phyloP scores from a whole-genome alignment of 2,329 filamentous ascomycete species.

The Epichloe coenophiala region DNA sequence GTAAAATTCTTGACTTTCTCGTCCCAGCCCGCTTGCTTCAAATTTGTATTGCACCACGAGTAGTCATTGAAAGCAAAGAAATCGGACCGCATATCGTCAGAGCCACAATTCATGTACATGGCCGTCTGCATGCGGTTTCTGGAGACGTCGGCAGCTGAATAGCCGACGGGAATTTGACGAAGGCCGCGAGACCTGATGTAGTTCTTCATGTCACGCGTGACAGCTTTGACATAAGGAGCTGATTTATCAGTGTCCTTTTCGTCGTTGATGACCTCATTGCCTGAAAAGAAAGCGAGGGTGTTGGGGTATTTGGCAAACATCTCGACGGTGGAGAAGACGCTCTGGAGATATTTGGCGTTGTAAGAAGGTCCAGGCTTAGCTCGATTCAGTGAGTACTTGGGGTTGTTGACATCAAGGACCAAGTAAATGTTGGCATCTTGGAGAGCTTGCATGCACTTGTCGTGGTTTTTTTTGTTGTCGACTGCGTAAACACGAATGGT shows the following conservation, averaged over 20 bases:
- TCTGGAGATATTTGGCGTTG: slow-evolving; percentile 73
- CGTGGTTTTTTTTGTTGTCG: slow-evolving; percentile 72
- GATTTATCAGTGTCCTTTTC: slow-evolving; percentile 45
- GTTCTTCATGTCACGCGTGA: slow-evolving; percentile 62
- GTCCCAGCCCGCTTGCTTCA: slow-evolving; percentile 64
- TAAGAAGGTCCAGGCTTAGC: slow-evolving; percentile 64
- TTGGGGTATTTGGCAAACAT: slow-evolving; percentile 73
- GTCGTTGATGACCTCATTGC: slow-evolving; percentile 69
- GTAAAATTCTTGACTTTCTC: slow-evolving; percentile 79
- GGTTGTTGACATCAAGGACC: slow-evolving; percentile 82
- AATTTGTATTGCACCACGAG: slow-evolving; percentile 69
- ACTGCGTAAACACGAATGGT: slow-evolving; percentile 86
- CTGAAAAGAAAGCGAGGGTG: slow-evolving; percentile 75
- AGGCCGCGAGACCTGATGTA: slow-evolving; percentile 51
- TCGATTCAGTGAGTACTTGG: slow-evolving; percentile 78
- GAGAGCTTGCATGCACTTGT: slow-evolving; percentile 71
- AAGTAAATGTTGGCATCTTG: slow-evolving; percentile 83
- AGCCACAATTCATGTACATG: slow-evolving; percentile 85
- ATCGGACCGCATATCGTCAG: slow-evolving; percentile 70
- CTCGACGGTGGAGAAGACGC: slow-evolving; percentile 79
- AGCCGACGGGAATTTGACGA: slow-evolving; percentile 57
- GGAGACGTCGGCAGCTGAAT: slow-evolving; percentile 67
- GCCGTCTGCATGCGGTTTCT: slow-evolving; percentile 79
- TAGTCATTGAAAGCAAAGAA: slow-evolving; percentile 88
- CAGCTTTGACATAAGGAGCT: slow-evolving; percentile 65